Conservation (phyloP, 371 early-diverging fungal genomes). For the Umbelopsis sp. region DNA sequence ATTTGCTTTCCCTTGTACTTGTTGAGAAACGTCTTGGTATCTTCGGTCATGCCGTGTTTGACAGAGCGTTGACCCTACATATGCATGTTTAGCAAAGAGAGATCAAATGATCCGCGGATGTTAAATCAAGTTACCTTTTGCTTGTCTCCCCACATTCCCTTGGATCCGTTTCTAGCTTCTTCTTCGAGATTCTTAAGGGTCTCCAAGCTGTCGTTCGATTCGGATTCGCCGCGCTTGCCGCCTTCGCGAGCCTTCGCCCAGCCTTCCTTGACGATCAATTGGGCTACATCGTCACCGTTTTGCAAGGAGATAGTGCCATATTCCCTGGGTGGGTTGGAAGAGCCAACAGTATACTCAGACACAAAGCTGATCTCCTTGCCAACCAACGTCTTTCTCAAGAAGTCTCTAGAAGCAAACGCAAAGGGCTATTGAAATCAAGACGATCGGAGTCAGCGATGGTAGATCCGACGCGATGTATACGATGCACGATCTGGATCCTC, state of each 20-base stretch:
- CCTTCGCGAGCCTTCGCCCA: slow-evolving; percentile 80
- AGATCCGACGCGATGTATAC: not conserved
- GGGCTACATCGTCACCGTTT: slow-evolving; percentile 74
- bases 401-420: slow-evolving; percentile 89
- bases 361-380: slow-evolving; percentile 90
- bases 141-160: slow-evolving; percentile 80
- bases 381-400: slow-evolving; percentile 81
- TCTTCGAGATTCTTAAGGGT: slow-evolving; percentile 70
- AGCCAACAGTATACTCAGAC: slow-evolving; percentile 72
- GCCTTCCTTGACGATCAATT: slow-evolving; percentile 79
- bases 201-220: slow-evolving; percentile 59
- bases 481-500: not conserved
- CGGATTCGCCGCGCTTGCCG: slow-evolving; percentile 46
- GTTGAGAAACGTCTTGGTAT: slow-evolving; percentile 77
- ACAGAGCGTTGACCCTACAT: slow-evolving; percentile 58
- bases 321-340: slow-evolving; percentile 67
- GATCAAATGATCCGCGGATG: not conserved
- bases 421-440: slow-evolving; percentile 59
- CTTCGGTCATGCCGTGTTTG: slow-evolving; percentile 64
- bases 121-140: slow-evolving; percentile 43
- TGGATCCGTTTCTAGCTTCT: slow-evolving; percentile 68
- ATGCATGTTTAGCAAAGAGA: not conserved
- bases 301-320: slow-evolving; percentile 67
- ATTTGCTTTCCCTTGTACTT: slow-evolving; percentile 79
- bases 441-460: slow-evolving; percentile 2